Conservation (phyloP, 2,329 filamentous ascomycete species). For the Epichloe uncinata region DNA sequence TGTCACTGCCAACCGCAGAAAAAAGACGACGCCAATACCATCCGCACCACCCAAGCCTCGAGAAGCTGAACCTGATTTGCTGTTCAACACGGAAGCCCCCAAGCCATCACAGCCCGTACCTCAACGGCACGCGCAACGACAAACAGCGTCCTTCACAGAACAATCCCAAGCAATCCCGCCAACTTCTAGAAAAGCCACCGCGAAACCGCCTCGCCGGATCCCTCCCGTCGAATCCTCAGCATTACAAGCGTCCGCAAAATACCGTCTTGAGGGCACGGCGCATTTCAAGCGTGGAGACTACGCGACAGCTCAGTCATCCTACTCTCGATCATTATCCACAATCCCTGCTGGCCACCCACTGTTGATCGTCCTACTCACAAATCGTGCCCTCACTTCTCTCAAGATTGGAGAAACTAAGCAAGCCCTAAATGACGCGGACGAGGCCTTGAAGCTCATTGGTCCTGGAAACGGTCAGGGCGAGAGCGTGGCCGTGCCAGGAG, state of each 20-base stretch:
- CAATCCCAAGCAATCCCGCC: conserved; percentile 16
- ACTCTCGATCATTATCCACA: conserved; percentile 60
- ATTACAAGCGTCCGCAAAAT: conserved; percentile 60
- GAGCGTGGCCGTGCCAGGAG: conserved; percentile 52
- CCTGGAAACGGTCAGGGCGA: conserved; percentile 67
- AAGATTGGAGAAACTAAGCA: conserved; percentile 88
- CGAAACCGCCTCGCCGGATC: conserved; percentile 41
- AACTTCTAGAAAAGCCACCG: conserved; percentile 27
- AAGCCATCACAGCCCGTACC: conserved; percentile 23
- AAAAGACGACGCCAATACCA: conserved; percentile 44
- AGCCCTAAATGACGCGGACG: conserved; percentile 73
- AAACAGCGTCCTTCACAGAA: conserved; percentile 20
- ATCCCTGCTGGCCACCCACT: conserved; percentile 72
- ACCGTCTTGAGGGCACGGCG: conserved; percentile 68
- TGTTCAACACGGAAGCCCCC: conserved; percentile 35
- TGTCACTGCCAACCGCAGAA: conserved; percentile 72
- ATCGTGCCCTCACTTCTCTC: conserved; percentile 76
- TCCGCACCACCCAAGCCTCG: conserved; percentile 23
- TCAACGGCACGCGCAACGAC: conserved; percentile 21
- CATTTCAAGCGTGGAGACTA: conserved; percentile 95
- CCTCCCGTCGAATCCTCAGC: conserved; percentile 57
- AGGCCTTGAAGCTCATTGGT: conserved; percentile 68
- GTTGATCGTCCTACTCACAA: conserved; percentile 78
- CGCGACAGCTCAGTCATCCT: conserved; percentile 69
- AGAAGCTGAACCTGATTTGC: conserved; percentile 45